phyloP scores from a whole-genome alignment of 2,329 filamentous ascomycete genomes.

The Claviceps sp. region DNA sequence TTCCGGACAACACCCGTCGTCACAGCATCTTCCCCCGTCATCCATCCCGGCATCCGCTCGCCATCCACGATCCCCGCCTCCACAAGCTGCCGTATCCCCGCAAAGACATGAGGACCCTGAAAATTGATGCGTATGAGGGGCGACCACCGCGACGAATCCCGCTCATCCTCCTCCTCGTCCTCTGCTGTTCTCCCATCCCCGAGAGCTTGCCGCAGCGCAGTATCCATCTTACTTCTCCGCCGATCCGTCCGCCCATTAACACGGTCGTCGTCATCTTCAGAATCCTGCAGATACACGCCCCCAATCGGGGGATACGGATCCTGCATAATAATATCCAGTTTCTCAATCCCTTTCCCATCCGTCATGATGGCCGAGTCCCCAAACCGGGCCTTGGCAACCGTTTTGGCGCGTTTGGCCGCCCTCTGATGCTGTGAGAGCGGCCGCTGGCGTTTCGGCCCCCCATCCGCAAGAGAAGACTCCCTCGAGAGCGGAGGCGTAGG shows the following conservation, averaged over 20 bases:
- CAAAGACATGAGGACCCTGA: slow-evolving; percentile 66
- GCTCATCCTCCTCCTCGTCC: slow-evolving; percentile 13
- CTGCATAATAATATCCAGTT: slow-evolving; percentile 44
- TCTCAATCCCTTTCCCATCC: slow-evolving; percentile 49
- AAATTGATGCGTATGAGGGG: slow-evolving; percentile 49
- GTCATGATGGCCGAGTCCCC: slow-evolving; percentile 42
- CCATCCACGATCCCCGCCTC: slow-evolving; percentile 66
- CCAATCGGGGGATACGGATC: slow-evolving; percentile 36
- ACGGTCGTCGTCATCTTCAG: slow-evolving; percentile 13
- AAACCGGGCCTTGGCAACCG: slow-evolving; percentile 56
- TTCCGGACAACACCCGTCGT: slow-evolving; percentile 56
- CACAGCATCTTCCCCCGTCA: slow-evolving; percentile 77
- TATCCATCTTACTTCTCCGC: slow-evolving; percentile 23
- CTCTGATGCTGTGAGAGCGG: slow-evolving; percentile 17
- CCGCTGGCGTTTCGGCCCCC: slow-evolving; percentile 15
- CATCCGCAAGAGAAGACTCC: slow-evolving; percentile 16
- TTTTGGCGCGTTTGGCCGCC: slow-evolving; percentile 42
- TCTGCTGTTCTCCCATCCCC: slow-evolving; percentile 11
- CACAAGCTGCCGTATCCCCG: slow-evolving; percentile 63
- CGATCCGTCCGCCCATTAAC: slow-evolving; percentile 8
- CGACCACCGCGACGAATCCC: slow-evolving; percentile 17
- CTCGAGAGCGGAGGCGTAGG: slow-evolving; percentile 32
- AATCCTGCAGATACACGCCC: slow-evolving; percentile 9
- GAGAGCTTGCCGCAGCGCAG: slow-evolving; percentile 18
- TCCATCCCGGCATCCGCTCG: slow-evolving; percentile 72